phyloP scores from a whole-genome alignment of 139 green algal genomes.

The Tetratostichococcus sp. region DNA sequence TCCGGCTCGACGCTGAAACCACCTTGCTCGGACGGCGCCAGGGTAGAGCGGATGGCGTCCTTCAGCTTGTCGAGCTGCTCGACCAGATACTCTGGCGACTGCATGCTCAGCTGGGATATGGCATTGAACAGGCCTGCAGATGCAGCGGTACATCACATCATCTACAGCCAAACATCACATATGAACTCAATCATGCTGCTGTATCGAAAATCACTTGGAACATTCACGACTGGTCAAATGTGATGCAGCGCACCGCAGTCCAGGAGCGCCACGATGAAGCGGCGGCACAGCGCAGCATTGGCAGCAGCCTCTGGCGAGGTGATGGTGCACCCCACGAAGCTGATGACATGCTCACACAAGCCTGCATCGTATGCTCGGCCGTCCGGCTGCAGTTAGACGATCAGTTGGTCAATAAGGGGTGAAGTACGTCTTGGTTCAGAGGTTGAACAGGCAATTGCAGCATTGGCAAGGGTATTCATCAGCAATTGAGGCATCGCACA shows the following conservation, averaged over 20 bases:
- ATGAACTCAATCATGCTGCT: too few relatives aligned
- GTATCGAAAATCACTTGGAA: too few relatives aligned
- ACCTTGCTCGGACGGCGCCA: constrained; percentile 7
- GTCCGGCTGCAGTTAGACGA: neutral
- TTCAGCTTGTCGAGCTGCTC: constrained; percentile 14
- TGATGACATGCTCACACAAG: constrained; percentile 16
- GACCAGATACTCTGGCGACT: neutral
- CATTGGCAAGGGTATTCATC: too few relatives aligned
- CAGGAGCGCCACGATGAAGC: constrained; percentile 8
- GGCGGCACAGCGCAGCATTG: constrained; percentile 10
- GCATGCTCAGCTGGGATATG: neutral
- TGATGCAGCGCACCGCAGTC: constrained; percentile 1
- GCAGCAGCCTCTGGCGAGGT: constrained; percentile 8
- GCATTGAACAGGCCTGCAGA: neutral
- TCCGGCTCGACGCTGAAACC: too few relatives aligned
- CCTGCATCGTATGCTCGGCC: constrained; percentile 2
- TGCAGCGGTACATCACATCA: too few relatives aligned
- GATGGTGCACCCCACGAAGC: constrained; percentile 5
- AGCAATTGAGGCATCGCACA: too few relatives aligned
- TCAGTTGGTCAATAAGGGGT: too few relatives aligned
- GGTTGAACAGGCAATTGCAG: neutral
- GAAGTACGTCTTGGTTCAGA: too few relatives aligned
- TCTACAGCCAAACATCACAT: neutral
- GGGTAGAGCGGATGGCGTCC: neutral
- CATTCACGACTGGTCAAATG: neutral